These are phyloP conservation scores for Venturia nashicola DNA, from an alignment of 2,329 filamentous ascomycete genomes.

Conservation along the genomic window DNA sequence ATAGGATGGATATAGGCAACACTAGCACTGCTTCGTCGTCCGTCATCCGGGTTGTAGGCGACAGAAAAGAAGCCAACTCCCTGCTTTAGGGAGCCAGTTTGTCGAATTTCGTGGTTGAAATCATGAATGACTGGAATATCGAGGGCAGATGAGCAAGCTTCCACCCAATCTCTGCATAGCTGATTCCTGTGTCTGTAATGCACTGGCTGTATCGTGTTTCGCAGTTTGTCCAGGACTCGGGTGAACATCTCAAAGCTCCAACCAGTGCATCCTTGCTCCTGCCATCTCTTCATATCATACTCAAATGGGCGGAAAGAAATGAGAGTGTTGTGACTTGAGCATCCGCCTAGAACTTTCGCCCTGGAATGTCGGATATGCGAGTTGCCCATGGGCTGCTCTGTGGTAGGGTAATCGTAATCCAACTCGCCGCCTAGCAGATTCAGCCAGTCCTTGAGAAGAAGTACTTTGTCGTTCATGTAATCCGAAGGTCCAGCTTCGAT, in stretches of 20 bases:
- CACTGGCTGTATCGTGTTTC: slow-evolving; percentile 83
- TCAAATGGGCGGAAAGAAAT: slow-evolving; percentile 88
- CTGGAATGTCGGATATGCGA: slow-evolving; percentile 85
- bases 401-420: slow-evolving; percentile 84
- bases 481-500: slow-evolving; percentile 86
- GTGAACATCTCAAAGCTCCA: slow-evolving; percentile 83
- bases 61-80: slow-evolving; percentile 86
- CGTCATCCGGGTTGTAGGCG: slow-evolving; percentile 81
- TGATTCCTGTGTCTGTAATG: slow-evolving; percentile 79
- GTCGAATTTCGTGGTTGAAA: slow-evolving; percentile 75
- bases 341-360: slow-evolving; percentile 84
- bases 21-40: slow-evolving; percentile 70
- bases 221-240: slow-evolving; percentile 68
- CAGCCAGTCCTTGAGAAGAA: slow-evolving; percentile 80
- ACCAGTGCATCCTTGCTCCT: slow-evolving; percentile 66
- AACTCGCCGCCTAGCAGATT: slow-evolving; percentile 70
- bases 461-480: slow-evolving; percentile 75
- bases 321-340: slow-evolving; percentile 86
- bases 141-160: slow-evolving; percentile 66
- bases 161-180: slow-evolving; percentile 81
- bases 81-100: slow-evolving; percentile 57
- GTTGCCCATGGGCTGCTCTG: slow-evolving; percentile 83
- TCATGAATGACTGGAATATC: slow-evolving; percentile 71
- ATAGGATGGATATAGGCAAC: slow-evolving; percentile 92
- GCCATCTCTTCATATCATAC: slow-evolving; percentile 79